Base-by-base conservation (phyloP, 2,329 filamentous ascomycete species). In the Fusarium pilosicola region DNA sequence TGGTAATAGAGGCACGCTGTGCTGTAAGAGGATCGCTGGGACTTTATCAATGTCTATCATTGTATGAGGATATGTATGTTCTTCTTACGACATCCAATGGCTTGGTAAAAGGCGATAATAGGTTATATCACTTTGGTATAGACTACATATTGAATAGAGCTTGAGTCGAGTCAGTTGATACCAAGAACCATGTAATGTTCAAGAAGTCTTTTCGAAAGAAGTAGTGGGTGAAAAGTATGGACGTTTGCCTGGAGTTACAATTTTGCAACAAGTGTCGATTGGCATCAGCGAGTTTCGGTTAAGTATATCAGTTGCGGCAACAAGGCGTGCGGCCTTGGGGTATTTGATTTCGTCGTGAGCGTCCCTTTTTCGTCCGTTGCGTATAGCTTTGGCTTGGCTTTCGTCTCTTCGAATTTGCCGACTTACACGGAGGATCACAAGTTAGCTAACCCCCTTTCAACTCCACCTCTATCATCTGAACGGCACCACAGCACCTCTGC, bases 131-230 rank as follows among this genome's bases (percentile, higher is more conserved):
- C 45, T 62, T 75, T 65, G 41, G 59, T 32, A 32, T 61, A 41
- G 38, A 28, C 32, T 45, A 41, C 12, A 41, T 68, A 54, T 65
- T 63, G 45, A 68, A 77, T 68, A 70, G 62, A 74, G 39, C 62
- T 71, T 65, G 54, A 48, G 58, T 52, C 66, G 70, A 68, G 60
- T 65, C 62, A 68, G 48, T 68, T 44, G 62, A 39, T 69, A n/a
- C 34, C 20, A 64, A 2, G 14, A 24, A 41, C 54, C 36, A 17
- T 6, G 49, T 4, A 20, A 15, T 60, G 20, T 26, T 41, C 20
- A 8, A 17, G 22, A 11, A 54, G 18, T 38, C 18, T 28, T 39
- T 24, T 3, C 4, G 18, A 15, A 42, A 18, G 30, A 36, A 20
- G 28, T 46, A 22, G 11, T 46, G 32, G n/a, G 48, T 46, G 32